Percentiles rank a stretch among this genome's conserved stretches.
phyloP scores from a whole-genome alignment of 495 filamentous ascomycete species.

The Penicillium simplicissimum region DNA sequence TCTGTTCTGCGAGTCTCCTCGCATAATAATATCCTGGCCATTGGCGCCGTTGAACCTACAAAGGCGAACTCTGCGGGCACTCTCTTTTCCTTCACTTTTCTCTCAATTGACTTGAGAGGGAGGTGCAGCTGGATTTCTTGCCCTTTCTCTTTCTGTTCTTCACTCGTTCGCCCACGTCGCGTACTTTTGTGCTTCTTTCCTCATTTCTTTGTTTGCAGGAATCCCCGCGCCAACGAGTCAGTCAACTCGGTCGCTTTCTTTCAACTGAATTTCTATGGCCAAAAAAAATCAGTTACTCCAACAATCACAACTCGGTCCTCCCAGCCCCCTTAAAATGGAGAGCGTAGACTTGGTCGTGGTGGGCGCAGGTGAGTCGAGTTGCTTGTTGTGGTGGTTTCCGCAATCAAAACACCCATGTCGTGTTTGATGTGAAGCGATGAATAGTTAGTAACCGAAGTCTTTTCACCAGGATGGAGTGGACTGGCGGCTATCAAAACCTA shows the following conservation, averaged over 20 bases:
- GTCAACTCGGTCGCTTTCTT: not conserved
- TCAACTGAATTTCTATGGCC: not conserved
- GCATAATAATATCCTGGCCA: not conserved
- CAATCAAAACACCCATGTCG: not conserved
- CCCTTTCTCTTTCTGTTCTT: not conserved
- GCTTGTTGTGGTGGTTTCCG: not conserved
- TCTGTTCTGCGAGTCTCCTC: not conserved
- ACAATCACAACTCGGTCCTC: not conserved
- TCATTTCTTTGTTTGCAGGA: not conserved
- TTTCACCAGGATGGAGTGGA: conserved; percentile 57
- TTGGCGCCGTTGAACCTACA: not conserved
- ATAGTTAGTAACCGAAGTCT: too few species aligned
- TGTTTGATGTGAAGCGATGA: not conserved
- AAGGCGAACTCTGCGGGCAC: not conserved
- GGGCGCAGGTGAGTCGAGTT: conserved; percentile 44
- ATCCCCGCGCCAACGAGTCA: conserved; percentile 1
- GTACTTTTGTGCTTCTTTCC: too few species aligned
- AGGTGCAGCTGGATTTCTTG: not conserved
- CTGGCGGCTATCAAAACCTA: conserved; percentile 63
- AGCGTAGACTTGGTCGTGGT: conserved; percentile 41
- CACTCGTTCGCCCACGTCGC: too few species aligned
- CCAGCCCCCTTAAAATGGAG: conserved; percentile 16
- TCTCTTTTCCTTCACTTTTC: not conserved
- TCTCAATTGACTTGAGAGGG: not conserved
- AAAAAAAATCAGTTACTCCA: not conserved